Evolutionary conservation across 2,329 filamentous ascomycete genomes (phyloP).

Genomic region (Aspergillus transmontanensis): DNA sequence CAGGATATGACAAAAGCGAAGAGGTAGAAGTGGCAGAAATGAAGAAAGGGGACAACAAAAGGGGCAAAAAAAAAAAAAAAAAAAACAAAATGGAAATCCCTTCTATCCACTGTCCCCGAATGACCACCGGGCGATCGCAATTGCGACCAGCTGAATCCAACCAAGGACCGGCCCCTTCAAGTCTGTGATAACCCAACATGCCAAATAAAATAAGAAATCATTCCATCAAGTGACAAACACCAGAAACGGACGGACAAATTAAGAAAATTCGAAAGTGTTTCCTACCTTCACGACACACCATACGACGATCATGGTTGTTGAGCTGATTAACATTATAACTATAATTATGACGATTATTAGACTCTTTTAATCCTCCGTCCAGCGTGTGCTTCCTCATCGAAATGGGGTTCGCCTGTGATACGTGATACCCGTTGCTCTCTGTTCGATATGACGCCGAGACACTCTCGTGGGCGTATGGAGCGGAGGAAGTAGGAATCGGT

Average conservation of each 20-base stretch:
- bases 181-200: background rate
- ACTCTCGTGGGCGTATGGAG: slow-evolving; percentile 18
- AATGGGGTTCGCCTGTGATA: slow-evolving; percentile 25
- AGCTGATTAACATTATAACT: slow-evolving; percentile 13
- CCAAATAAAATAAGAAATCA: background rate
- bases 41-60: slow-evolving; percentile 2
- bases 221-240: background rate
- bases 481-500: slow-evolving; percentile 10
- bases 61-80: background rate
- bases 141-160: background rate
- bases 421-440: slow-evolving; percentile 25
- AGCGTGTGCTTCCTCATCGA: slow-evolving; percentile 23
- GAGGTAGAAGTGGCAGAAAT: background rate
- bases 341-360: slow-evolving; percentile 11
- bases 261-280: slow-evolving; percentile 6
- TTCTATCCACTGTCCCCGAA: background rate
- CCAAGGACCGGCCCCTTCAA: background rate
- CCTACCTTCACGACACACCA: slow-evolving; percentile 33
- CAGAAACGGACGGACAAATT: slow-evolving; percentile 6
- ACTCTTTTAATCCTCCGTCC: slow-evolving; percentile 13
- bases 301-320: slow-evolving; percentile 21
- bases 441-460: slow-evolving; percentile 26
- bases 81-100: background rate
- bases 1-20: background rate
- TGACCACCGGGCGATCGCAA: background rate